These are phyloP conservation scores for Coccomyxa sp. DNA, from an alignment of 139 green algal species.

Conservation along the genomic window DNA sequence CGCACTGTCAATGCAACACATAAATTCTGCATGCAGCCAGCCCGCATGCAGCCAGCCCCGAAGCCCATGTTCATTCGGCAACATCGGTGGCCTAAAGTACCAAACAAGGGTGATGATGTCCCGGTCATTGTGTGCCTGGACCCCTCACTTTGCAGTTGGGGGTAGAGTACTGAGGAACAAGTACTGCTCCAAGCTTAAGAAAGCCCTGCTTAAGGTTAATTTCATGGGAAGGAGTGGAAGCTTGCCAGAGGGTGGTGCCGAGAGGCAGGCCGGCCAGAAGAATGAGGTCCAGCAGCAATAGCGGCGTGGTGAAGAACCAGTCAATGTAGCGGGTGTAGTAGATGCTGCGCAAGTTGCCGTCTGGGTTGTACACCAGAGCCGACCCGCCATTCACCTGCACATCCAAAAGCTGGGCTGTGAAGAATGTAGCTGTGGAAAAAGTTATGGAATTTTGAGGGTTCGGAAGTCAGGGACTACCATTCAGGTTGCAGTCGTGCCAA, in stretches of 20 bases:
- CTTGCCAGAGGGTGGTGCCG: conserved; percentile 17
- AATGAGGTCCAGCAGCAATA: conserved; percentile 22
- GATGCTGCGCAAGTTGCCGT: not conserved
- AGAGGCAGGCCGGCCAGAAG: conserved; percentile 5
- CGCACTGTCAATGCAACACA: too few species aligned
- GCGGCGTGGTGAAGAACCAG: conserved; percentile 28
- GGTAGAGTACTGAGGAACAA: too few species aligned
- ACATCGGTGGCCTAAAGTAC: too few species aligned
- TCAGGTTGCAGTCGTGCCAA: not conserved
- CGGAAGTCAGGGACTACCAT: not conserved
- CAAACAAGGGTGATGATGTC: too few species aligned
- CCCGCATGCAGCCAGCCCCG: too few species aligned
- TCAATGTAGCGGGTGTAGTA: conserved; percentile 16
- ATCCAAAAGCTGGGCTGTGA: not conserved
- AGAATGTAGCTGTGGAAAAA: not conserved
- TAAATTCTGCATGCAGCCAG: too few species aligned
- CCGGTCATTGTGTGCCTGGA: too few species aligned
- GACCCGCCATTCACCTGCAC: not conserved
- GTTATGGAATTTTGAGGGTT: not conserved
- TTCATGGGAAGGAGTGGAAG: not conserved
- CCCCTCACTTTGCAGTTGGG: too few species aligned
- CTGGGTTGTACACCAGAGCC: not conserved
- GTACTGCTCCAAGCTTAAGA: too few species aligned
- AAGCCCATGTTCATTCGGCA: too few species aligned
- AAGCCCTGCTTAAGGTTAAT: too few species aligned